A percentile compares a stretch with the other conserved stretches of the same genome.
Conservation (phyloP, 129 eudicot species). For the Silybum marianum region DNA sequence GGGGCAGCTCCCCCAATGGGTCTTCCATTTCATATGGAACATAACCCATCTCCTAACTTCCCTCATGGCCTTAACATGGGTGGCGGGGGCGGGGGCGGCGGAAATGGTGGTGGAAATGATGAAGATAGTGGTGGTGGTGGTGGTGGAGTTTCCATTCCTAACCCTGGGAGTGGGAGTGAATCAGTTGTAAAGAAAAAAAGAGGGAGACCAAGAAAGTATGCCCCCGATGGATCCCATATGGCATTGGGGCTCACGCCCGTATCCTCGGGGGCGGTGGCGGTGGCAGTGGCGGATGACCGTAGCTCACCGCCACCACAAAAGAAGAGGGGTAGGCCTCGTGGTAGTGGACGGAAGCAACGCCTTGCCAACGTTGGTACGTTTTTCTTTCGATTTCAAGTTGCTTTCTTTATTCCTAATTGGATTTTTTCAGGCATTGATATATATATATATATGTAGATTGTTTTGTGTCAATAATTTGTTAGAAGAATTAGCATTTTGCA, state of each 20-base stretch:
- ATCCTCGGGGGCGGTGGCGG: slow-evolving; percentile 26
- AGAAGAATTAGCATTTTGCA: not conserved
- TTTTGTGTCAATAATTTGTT: not conserved
- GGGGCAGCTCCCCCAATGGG: slow-evolving; percentile 45
- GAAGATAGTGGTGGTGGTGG: slow-evolving; percentile 4
- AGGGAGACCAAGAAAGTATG: slow-evolving; percentile 90
- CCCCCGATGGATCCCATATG: slow-evolving; percentile 69
- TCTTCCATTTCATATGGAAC: slow-evolving; percentile 57
- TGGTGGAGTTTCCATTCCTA: slow-evolving; percentile 17
- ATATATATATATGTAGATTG: not conserved
- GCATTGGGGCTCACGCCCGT: slow-evolving; percentile 58
- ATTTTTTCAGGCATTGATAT: not conserved
- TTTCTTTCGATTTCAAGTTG: not conserved
- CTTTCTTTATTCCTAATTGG: not conserved
- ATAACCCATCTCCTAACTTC: slow-evolving; percentile 51
- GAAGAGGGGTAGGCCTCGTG: slow-evolving; percentile 82
- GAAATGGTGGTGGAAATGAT: not conserved
- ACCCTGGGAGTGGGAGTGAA: slow-evolving; percentile 34
- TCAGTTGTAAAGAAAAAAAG: slow-evolving; percentile 71
- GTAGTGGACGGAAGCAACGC: slow-evolving; percentile 86
- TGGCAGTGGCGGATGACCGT: slow-evolving; percentile 42
- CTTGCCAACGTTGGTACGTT: slow-evolving; percentile 78
- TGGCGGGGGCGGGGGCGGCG: not conserved
- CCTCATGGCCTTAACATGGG: slow-evolving; percentile 47
- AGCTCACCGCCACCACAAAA: slow-evolving; percentile 41